Evolutionary conservation across 2,329 filamentous ascomycete genomes (phyloP), one percentile per base, ranked within the genome.

Genomic region (Cadophora luteo-olivacea): DNA sequence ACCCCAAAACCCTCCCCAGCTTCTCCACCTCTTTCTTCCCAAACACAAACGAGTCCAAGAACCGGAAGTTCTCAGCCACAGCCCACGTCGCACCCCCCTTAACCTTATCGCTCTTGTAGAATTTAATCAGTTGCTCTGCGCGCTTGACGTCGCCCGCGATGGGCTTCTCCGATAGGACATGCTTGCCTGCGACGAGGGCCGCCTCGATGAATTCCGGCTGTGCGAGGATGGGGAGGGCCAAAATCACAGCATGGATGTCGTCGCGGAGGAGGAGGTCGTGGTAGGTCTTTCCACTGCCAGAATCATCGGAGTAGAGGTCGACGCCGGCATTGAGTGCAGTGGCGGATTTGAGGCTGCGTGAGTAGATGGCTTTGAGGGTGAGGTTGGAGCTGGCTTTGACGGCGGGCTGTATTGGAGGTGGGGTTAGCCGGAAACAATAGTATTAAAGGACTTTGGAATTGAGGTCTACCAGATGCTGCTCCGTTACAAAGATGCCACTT

Each of bases 51-150:
- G 82, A 82, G 36, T 85, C 82, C 66, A 86, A 78, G 80, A 88
- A 93, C 62, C 92, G 85, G 76, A 88, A 91, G 79, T 94, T 93
- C 79, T 94, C 92, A 0, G 90, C 92, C 3, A 94, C 84, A 16
- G 83, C 82, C 80, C 88, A 87, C 6, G 84, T 84, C 25, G 77
- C 76, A 7, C 76, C 79, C 57, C 66, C 72, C 25, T 76, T 75
- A 57, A 79, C 74, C 67, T 81, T 80, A 45, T 72, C 73, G 22
- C 77, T 71, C 14, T 80, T 71, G 69, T 84, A 85, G 78, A 81
- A 86, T 7, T 80, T 68, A 29, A 87, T 77, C 33, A 89, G 79
- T n/a, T 82, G 79, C 32, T 79, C 76, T 0, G 85, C 85, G 0
- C 81, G 80, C 3, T 80, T 77, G 12, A 86, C 73, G 71, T 86